Evolutionary conservation across 306 rosid species (phyloP).

Genomic region (Datisca glomerata): DNA sequence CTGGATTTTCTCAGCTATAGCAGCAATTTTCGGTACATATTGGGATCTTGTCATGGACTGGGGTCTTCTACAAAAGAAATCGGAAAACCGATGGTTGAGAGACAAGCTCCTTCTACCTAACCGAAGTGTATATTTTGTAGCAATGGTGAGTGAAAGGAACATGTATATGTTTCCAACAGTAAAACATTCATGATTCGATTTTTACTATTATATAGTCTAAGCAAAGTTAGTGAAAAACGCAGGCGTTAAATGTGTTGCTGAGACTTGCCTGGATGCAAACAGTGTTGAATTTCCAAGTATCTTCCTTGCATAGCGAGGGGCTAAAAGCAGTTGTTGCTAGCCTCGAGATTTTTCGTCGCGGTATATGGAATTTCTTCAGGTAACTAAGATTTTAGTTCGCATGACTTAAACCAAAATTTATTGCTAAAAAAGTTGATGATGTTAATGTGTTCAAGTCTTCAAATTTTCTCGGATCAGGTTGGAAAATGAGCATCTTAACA

Average conservation of each 20-base stretch:
- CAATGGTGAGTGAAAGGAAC: conserved; percentile 28
- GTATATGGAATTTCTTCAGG: conserved; percentile 76
- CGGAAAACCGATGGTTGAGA: conserved; percentile 55
- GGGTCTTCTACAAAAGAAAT: conserved; percentile 52
- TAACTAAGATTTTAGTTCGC: neutral
- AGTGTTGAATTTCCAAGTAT: conserved; percentile 25
- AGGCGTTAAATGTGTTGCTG: conserved; percentile 54
- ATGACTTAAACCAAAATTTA: too few relatives aligned
- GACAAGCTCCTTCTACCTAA: conserved; percentile 49
- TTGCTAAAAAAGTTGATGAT: too few relatives aligned
- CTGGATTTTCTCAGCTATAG: conserved; percentile 27
- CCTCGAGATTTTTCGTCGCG: conserved; percentile 63
- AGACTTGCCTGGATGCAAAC: conserved; percentile 71
- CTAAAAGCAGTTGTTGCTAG: conserved; percentile 29
- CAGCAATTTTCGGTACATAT: conserved; percentile 39
- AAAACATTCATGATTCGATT: neutral
- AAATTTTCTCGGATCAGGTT: conserved; percentile 19
- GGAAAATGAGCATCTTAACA: conserved; percentile 77
- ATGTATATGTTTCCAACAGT: too few relatives aligned
- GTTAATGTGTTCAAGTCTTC: neutral
- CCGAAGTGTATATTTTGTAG: conserved; percentile 39
- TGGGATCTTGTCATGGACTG: conserved; percentile 68
- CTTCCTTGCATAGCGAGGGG: conserved; percentile 33
- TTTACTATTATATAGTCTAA: neutral
- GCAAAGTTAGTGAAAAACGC: conserved; percentile 7